Conservation (phyloP, 345 rosid species). For the Jatropha curcas region DNA sequence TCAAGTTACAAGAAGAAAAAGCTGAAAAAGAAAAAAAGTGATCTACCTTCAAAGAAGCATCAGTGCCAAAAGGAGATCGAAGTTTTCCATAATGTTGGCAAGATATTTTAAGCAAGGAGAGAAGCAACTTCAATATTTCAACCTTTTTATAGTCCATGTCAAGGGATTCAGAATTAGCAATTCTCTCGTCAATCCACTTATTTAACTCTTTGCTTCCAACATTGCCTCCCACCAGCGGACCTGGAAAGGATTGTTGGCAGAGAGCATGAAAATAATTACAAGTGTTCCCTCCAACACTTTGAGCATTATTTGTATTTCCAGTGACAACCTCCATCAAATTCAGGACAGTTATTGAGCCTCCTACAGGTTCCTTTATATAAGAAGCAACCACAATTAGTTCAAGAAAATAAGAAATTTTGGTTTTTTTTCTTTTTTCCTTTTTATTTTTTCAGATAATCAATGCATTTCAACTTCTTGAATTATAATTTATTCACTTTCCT, state of each 20-base stretch:
- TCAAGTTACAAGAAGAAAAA: background rate
- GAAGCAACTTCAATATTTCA: constrained; percentile 64
- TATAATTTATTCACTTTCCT: background rate
- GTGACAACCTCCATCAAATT: constrained; percentile 72
- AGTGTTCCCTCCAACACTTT: constrained; percentile 40
- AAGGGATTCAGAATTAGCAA: constrained; percentile 58
- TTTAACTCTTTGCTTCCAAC: constrained; percentile 84
- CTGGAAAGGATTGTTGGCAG: constrained; percentile 77
- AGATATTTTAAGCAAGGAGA: constrained; percentile 85
- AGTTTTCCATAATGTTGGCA: constrained; percentile 97
- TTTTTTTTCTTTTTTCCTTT: background rate
- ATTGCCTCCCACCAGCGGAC: constrained; percentile 95
- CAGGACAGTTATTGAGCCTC: constrained; percentile 60
- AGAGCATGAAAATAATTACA: constrained; percentile 68
- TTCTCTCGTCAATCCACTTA: constrained; percentile 95
- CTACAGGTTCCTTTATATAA: constrained; percentile 56
- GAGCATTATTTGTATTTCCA: constrained; percentile 38
- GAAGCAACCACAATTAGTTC: constrained; percentile 30
- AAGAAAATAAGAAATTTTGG: background rate
- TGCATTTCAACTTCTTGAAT: background rate
- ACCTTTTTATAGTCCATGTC: constrained; percentile 58
- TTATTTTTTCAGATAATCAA: constrained; percentile 7
- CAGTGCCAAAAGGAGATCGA: constrained; percentile 86
- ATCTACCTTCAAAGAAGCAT: constrained; percentile 60
- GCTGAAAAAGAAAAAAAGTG: background rate